A percentile compares a stretch with the other conserved stretches of the same genome.
Conservation (phyloP, 2,329 filamentous ascomycete genomes). For the Colletotrichum aenigma region DNA sequence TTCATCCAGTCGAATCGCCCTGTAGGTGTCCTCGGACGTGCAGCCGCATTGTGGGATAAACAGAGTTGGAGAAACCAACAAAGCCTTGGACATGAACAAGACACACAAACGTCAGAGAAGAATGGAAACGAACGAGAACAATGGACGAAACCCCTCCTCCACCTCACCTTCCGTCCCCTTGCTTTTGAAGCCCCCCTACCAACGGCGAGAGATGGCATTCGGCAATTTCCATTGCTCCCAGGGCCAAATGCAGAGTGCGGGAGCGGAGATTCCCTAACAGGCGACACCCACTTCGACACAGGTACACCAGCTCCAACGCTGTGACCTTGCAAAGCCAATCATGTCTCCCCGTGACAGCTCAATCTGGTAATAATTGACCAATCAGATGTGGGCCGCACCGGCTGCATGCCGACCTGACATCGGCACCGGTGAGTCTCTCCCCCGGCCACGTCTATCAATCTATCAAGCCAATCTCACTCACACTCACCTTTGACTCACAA, state of each 20-base stretch:
- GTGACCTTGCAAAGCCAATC: not conserved
- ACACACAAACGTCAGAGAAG: not conserved
- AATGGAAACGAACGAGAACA: not conserved
- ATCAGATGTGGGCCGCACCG: slow-evolving; percentile 10
- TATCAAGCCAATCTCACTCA: not conserved
- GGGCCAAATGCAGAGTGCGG: not conserved
- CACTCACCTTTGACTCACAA: slow-evolving; percentile 14
- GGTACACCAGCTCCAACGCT: not conserved
- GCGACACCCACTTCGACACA: not conserved
- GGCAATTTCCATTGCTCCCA: not conserved
- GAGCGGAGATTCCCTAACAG: slow-evolving; percentile 20
- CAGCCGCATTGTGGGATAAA: not conserved
- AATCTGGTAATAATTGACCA: slow-evolving; percentile 12
- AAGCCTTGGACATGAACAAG: not conserved
- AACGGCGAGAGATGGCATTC: not conserved
- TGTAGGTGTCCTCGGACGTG: not conserved
- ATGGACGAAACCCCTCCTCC: not conserved
- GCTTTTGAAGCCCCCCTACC: not conserved
- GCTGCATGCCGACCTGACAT: not conserved
- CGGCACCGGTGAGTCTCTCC: not conserved
- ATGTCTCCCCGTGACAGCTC: not conserved
- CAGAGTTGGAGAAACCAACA: not conserved
- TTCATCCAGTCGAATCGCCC: not conserved
- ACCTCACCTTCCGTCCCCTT: not conserved
- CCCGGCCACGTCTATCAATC: not conserved